Base-by-base conservation (phyloP, 345 rosid species). In the Hibiscus syriacus region DNA sequence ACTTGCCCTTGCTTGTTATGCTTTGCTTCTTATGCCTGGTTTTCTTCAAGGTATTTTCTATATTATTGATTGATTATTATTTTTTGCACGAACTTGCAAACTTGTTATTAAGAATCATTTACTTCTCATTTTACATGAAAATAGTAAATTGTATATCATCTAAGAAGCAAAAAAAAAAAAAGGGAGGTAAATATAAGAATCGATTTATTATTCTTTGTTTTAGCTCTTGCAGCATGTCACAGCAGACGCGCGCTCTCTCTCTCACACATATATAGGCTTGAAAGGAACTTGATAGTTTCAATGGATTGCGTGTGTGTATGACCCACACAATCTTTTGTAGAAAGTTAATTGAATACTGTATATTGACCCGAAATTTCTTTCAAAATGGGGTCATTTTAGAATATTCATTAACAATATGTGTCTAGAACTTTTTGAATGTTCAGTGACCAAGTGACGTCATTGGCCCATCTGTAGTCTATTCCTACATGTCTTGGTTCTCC, bases 11-110 rank as follows among this genome's bases (percentile, higher is more conserved):
- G 82, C 86, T 76, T 86, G 82, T 76, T 93, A 93, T 75, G 85
- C 97, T 67, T 73, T 89, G 76, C 80, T 93, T 72, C 96, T 94
- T 65, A 68, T 85, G 86, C 97, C 99, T 1, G 99, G 99, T 38
- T 91, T 94, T 78, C 78, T 94, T 71, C 95, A 89, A 91, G 97
- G 99, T 91, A 25, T 39, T 61, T 56, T 16, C 48, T 48, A 29
- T 64, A 13, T 45, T 26, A 56, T 8, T 62, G 38, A 26, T 45
- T 29, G 45, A 16, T 34, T 53, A 52, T 41, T 19, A 32, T 17
- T 61, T 61, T 30, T n/a, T 61, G 12, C 6, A 13, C 2, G 19
- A 22, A 61, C 11, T 36, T 34, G 64, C n/a, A 34, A 46, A 49
- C 20, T 2, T 62, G 36, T 41, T 62, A 23, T 63, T 26, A 63